These are phyloP conservation scores for Hemerocallis citrina DNA, from an alignment of 106 monocot species.

Conservation along the genomic window DNA sequence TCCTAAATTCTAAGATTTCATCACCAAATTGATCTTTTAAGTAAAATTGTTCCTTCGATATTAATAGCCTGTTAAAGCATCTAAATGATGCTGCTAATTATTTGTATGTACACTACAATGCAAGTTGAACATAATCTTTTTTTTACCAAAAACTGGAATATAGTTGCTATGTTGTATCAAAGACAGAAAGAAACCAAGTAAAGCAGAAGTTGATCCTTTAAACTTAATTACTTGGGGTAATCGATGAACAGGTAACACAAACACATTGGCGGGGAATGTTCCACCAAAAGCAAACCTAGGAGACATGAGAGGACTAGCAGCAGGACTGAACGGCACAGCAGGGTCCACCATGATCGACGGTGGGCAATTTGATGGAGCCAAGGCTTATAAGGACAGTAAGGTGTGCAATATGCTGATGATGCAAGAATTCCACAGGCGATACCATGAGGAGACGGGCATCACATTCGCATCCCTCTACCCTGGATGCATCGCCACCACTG, in stretches of 20 bases:
- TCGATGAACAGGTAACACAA: constrained; percentile 60
- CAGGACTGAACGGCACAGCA: constrained; percentile 39
- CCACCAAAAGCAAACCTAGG: constrained; percentile 93
- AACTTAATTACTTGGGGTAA: not conserved
- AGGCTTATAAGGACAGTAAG: constrained; percentile 99
- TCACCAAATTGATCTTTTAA: too few relatives aligned
- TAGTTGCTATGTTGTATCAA: too few relatives aligned
- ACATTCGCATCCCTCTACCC: constrained; percentile 88
- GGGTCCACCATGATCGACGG: constrained; percentile 82
- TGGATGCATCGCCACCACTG: constrained; percentile 93
- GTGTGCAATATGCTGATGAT: constrained; percentile 98
- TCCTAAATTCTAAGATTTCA: too few relatives aligned
- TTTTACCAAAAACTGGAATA: too few relatives aligned
- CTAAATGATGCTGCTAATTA: too few relatives aligned
- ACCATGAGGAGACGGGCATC: constrained; percentile 82
- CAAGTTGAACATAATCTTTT: too few relatives aligned
- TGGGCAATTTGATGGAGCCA: constrained; percentile 74
- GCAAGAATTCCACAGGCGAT: constrained; percentile 93
- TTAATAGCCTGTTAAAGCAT: too few relatives aligned
- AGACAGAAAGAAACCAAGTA: too few relatives aligned
- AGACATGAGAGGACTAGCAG: constrained; percentile 65
- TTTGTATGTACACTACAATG: too few relatives aligned
- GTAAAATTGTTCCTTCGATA: too few relatives aligned
- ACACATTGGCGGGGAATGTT: constrained; percentile 86
- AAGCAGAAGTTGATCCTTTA: too few relatives aligned